These are phyloP conservation scores for Suillus hirtellus DNA, from an alignment of 768 basidiomycete species.

Conservation along the genomic window DNA sequence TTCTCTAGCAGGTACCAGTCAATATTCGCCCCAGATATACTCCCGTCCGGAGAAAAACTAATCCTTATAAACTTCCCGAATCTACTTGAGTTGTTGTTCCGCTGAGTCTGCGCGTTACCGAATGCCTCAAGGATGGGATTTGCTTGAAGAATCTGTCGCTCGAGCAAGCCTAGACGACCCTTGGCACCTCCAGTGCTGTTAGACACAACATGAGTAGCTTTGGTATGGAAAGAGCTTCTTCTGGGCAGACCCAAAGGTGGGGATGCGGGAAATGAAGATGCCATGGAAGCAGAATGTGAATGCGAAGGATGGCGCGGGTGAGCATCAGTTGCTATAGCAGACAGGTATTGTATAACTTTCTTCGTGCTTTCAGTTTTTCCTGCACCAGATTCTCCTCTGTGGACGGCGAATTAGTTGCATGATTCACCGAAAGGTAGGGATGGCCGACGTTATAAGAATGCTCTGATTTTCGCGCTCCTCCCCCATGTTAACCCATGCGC, in stretches of 20 bases:
- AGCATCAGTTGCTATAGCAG: conserved; percentile 89
- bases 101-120: conserved; percentile 96
- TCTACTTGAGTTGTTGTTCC: conserved; percentile 98
- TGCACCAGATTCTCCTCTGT: conserved; percentile 95
- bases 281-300: conserved; percentile 64
- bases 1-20: conserved; percentile 99
- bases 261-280: conserved; percentile 55
- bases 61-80: conserved; percentile 99
- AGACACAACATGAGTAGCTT: conserved; percentile 43
- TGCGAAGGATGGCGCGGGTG: conserved; percentile 60
- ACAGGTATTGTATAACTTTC: conserved; percentile 99
- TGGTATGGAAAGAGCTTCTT: conserved; percentile 59
- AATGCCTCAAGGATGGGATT: conserved; percentile 98
- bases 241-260: conserved; percentile 71
- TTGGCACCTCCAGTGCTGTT: conserved; percentile 54
- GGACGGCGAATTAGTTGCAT: conserved; percentile 16
- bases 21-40: conserved; percentile 96
- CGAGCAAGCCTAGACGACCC: conserved; percentile 82
- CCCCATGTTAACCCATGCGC: conserved; percentile 98
- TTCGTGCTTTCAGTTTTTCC: conserved; percentile 99
- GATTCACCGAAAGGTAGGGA: conserved; percentile 8
- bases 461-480: conserved; percentile 97
- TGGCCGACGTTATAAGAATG: conserved; percentile 91
- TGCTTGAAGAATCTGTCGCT: conserved; percentile 95
- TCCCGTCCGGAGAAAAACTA: conserved; percentile 88